Percentiles rank a stretch among this genome's conserved stretches.
phyloP scores from a whole-genome alignment of 2,329 filamentous ascomycete species.

The Diaporthe citriasiana region DNA sequence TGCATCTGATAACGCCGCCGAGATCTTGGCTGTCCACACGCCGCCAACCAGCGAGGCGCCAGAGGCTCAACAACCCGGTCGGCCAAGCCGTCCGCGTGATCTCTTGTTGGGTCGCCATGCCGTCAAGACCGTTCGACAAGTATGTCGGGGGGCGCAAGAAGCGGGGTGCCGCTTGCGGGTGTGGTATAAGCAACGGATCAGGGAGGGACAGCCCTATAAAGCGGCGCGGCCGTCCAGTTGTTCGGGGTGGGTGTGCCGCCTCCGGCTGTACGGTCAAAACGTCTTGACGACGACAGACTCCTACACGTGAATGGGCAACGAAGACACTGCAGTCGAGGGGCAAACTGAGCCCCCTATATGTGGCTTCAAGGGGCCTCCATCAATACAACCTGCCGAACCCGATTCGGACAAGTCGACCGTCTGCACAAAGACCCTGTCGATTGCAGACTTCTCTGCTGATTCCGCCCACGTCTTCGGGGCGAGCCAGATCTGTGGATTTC shows the following conservation, averaged over 20 bases:
- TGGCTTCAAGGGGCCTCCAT: conserved; percentile 47
- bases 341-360: conserved; percentile 52
- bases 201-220: conserved; percentile 23
- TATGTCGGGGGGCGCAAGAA: neutral
- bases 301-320: conserved; percentile 49
- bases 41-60: conserved; percentile 29
- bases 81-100: conserved; percentile 27
- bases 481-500: conserved; percentile 45
- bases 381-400: conserved; percentile 22
- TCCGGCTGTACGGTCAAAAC: conserved; percentile 26
- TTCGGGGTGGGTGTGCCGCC: neutral
- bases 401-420: conserved; percentile 38
- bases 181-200: neutral
- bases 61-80: conserved; percentile 27
- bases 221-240: conserved; percentile 20
- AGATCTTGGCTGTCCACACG: conserved; percentile 26
- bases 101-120: conserved; percentile 32
- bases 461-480: conserved; percentile 47
- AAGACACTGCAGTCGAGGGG: conserved; percentile 50
- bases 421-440: conserved; percentile 34
- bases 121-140: conserved; percentile 4
- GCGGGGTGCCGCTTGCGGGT: conserved; percentile 18
- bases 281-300: conserved; percentile 33
- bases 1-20: conserved; percentile 34
- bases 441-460: conserved; percentile 48